phyloP scores from a whole-genome alignment of 345 rosid genomes.

The Euphorbia tirucalli region DNA sequence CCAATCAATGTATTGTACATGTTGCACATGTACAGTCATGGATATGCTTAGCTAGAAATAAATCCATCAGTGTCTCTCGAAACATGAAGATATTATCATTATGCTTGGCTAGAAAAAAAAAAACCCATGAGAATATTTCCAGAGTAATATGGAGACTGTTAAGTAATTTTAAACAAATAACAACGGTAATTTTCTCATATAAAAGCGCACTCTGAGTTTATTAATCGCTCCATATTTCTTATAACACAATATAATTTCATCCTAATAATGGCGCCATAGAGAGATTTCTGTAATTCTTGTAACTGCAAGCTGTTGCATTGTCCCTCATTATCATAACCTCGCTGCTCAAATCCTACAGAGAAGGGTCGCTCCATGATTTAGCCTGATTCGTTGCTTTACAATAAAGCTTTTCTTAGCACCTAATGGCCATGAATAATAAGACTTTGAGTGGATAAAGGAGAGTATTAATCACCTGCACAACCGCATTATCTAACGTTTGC shows the following conservation, averaged over 20 bases:
- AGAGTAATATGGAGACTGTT: conserved; percentile 12
- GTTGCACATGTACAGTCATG: not conserved
- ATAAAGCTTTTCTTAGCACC: conserved; percentile 32
- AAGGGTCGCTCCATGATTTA: conserved; percentile 37
- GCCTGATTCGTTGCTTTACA: conserved; percentile 29
- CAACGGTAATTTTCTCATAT: conserved; percentile 16
- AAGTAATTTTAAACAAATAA: conserved; percentile 26
- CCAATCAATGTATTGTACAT: not conserved
- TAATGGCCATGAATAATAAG: conserved; percentile 29
- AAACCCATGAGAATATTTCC: not conserved
- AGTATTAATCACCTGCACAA: conserved; percentile 43
- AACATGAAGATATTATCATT: not conserved
- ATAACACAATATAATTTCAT: conserved; percentile 21
- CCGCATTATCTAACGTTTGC: conserved; percentile 48
- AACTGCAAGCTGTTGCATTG: conserved; percentile 27
- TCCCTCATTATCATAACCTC: conserved; percentile 37
- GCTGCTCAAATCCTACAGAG: conserved; percentile 50
- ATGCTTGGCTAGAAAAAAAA: conserved; percentile 9
- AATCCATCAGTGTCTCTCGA: not conserved
- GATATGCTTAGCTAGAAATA: not conserved
- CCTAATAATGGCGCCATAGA: conserved; percentile 24
- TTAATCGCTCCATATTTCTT: conserved; percentile 13
- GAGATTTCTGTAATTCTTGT: conserved; percentile 30
- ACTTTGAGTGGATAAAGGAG: conserved; percentile 28
- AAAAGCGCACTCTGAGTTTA: conserved; percentile 21